Conservation (phyloP, 352 stramenopile genomes). For the Peronosclerospora sorghi region DNA sequence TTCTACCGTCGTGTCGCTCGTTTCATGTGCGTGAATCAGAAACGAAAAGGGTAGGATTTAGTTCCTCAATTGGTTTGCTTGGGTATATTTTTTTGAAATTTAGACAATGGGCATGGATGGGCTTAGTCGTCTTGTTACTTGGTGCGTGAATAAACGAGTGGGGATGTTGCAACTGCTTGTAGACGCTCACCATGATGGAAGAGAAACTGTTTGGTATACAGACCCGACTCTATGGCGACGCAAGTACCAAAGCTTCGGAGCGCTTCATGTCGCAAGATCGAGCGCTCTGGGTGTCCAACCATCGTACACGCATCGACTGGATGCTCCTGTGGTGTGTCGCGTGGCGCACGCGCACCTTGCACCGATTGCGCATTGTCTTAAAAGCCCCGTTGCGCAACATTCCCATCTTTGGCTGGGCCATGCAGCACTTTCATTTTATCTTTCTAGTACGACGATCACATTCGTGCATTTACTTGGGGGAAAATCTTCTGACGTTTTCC, state of each 20-base stretch:
- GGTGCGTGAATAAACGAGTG: slow-evolving; percentile 15
- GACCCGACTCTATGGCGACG: slow-evolving; percentile 46
- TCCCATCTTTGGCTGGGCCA: slow-evolving; percentile 78
- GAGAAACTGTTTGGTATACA: slow-evolving; percentile 55
- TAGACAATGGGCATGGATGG: slow-evolving; percentile 78
- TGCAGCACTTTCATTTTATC: slow-evolving; percentile 81
- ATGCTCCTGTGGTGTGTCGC: slow-evolving; percentile 73
- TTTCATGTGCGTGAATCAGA: slow-evolving; percentile 42
- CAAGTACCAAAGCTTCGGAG: slow-evolving; percentile 42
- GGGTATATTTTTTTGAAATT: neutral
- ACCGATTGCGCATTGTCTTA: slow-evolving; percentile 58
- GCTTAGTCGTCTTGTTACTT: slow-evolving; percentile 49
- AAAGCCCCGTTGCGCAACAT: slow-evolving; percentile 63
- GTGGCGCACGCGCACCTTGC: slow-evolving; percentile 36
- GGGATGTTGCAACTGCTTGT: slow-evolving; percentile 10
- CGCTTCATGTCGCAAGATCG: slow-evolving; percentile 32
- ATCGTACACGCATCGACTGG: slow-evolving; percentile 79
- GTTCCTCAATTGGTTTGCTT: no score
- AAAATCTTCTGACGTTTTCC: neutral
- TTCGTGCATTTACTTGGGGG: neutral
- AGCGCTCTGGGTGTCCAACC: slow-evolving; percentile 67
- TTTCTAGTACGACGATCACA: slow-evolving; percentile 36
- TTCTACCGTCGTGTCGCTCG: slow-evolving; percentile 44
- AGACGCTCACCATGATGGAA: slow-evolving; percentile 16
- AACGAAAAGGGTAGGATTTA: no score